A percentile compares a stretch with the other conserved stretches of the same genome.
Conservation (phyloP, 2,329 filamentous ascomycete species). For the Neophaeococcomyces aloes region DNA sequence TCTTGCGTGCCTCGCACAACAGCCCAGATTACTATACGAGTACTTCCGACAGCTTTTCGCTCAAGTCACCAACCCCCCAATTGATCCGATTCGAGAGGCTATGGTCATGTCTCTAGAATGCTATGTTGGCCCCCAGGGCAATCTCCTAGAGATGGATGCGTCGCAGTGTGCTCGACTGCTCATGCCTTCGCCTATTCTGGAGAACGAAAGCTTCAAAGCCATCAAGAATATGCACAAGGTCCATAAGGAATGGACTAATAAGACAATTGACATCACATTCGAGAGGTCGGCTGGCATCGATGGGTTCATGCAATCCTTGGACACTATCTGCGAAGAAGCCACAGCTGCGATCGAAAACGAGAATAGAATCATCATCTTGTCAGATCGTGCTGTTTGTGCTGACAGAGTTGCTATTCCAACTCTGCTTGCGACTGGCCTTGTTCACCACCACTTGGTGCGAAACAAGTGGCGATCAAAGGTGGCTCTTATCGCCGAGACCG, state of each 20-base stretch:
- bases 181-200: slow-evolving; percentile 78
- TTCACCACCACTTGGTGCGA: slow-evolving; percentile 87
- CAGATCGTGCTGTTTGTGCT: slow-evolving; percentile 72
- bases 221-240: slow-evolving; percentile 64
- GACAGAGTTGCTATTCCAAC: slow-evolving; percentile 79
- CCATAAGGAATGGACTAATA: slow-evolving; percentile 74
- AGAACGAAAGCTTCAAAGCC: slow-evolving; percentile 82
- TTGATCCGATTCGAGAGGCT: slow-evolving; percentile 91
- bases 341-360: slow-evolving; percentile 72
- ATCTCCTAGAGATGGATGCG: slow-evolving; percentile 84
- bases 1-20: slow-evolving; percentile 78
- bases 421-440: slow-evolving; percentile 79
- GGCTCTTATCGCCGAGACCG: slow-evolving; percentile 81
- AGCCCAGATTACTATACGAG: slow-evolving; percentile 80
- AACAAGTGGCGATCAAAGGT: slow-evolving; percentile 92
- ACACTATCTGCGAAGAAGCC: slow-evolving; percentile 75
- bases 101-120: slow-evolving; percentile 98
- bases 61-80: slow-evolving; percentile 94
- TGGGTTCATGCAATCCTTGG: slow-evolving; percentile 78
- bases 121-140: slow-evolving; percentile 92
- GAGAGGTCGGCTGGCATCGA: slow-evolving; percentile 70
- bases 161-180: slow-evolving; percentile 78
- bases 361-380: slow-evolving; percentile 79
- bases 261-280: slow-evolving; percentile 86
- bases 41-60: slow-evolving; percentile 98